A percentile compares a stretch with the other conserved stretches of the same genome.
Evolutionary conservation across 1,139 yeast genomes (phyloP).

Genomic region (Groenewaldozyma auringiensis): DNA sequence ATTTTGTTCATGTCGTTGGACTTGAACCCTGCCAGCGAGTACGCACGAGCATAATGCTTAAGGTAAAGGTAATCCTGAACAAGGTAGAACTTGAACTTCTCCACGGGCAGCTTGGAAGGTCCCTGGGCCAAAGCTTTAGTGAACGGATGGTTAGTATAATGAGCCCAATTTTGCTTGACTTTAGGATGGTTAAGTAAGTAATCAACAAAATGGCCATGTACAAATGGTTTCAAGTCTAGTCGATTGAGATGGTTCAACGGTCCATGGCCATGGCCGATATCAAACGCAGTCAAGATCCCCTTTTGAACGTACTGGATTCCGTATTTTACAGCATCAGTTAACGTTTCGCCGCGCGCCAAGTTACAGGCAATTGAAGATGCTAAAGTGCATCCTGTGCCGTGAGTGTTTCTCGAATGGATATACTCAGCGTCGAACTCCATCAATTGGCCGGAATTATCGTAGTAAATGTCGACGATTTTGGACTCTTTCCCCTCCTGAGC

Average conservation of each 20-base stretch:
- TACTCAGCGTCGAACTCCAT: conserved; percentile 45
- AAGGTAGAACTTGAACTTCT: conserved; percentile 50
- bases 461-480: conserved; percentile 52
- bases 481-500: conserved; percentile 16
- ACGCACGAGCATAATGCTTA: conserved; percentile 61
- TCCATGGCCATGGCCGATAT: conserved; percentile 55
- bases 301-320: conserved; percentile 61
- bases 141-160: conserved; percentile 57
- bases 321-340: conserved; percentile 45
- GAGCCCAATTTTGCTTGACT: conserved; percentile 49
- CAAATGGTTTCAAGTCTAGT: conserved; percentile 31
- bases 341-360: conserved; percentile 45
- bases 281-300: conserved; percentile 43
- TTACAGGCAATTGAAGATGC: conserved; percentile 77
- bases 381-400: conserved; percentile 89
- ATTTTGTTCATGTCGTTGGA: conserved; percentile 50
- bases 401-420: conserved; percentile 51
- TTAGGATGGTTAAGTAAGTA: conserved; percentile 51
- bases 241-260: conserved; percentile 57
- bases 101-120: conserved; percentile 40
- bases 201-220: conserved; percentile 40
- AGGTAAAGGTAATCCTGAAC: conserved; percentile 69
- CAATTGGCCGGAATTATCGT: conserved; percentile 37
- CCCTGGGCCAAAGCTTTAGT: conserved; percentile 43
- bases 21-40: conserved; percentile 55